phyloP scores from a whole-genome alignment of 2,329 filamentous ascomycete species.

The Fusarium temperatum region DNA sequence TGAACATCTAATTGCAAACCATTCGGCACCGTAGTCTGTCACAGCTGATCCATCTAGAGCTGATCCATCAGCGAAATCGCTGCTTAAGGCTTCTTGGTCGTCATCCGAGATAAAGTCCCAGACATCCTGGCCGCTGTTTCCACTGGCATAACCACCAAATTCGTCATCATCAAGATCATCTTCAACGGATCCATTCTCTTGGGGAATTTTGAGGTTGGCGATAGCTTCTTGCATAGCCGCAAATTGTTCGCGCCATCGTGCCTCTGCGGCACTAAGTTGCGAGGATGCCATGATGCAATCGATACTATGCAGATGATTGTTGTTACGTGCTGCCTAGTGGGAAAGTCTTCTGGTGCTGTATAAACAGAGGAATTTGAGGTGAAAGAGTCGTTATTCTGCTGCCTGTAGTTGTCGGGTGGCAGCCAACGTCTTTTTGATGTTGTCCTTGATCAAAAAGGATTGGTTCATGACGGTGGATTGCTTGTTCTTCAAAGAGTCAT shows the following conservation, averaged over 20 bases:
- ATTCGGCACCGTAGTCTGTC: slow-evolving; percentile 65
- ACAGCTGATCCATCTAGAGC: slow-evolving; percentile 39
- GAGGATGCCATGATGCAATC: slow-evolving; percentile 47
- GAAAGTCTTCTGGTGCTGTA: background rate
- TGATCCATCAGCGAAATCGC: slow-evolving; percentile 66
- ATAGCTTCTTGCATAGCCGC: slow-evolving; percentile 87
- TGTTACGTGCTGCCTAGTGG: background rate
- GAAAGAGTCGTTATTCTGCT: slow-evolving; percentile 13
- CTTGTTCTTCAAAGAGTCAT: slow-evolving; percentile 32
- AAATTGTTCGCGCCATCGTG: slow-evolving; percentile 86
- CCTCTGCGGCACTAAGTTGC: slow-evolving; percentile 54
- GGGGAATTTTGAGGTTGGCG: slow-evolving; percentile 70
- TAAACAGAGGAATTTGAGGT: background rate
- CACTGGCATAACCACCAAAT: slow-evolving; percentile 62
- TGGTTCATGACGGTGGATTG: slow-evolving; percentile 25
- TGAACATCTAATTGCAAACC: slow-evolving; percentile 77
- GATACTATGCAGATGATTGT: background rate
- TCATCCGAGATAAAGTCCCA: slow-evolving; percentile 91
- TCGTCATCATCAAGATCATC: slow-evolving; percentile 72
- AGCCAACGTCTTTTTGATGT: slow-evolving; percentile 23
- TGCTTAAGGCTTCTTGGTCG: slow-evolving; percentile 72
- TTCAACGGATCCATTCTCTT: slow-evolving; percentile 48
- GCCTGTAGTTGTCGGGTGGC: slow-evolving; percentile 14
- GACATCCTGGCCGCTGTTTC: slow-evolving; percentile 78
- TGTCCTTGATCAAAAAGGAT: slow-evolving; percentile 22